Conservation (phyloP, 257 asterid genomes). For the Plantago ovata region DNA sequence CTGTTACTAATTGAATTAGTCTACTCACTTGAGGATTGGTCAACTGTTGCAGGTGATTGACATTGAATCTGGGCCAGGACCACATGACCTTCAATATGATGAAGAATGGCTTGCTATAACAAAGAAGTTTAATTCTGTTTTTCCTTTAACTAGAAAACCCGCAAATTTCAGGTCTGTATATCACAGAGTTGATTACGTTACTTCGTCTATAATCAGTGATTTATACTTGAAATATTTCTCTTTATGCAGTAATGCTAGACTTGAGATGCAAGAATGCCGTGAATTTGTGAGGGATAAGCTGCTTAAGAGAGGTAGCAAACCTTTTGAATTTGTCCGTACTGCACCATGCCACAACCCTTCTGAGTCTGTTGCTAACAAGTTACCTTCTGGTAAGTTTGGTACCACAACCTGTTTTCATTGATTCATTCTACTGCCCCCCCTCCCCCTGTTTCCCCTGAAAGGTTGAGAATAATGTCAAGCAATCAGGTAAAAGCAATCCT, state of each 20-base stretch:
- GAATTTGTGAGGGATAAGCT: constrained; percentile 56
- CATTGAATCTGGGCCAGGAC: constrained; percentile 76
- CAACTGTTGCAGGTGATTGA: constrained; percentile 55
- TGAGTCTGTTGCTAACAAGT: constrained; percentile 28
- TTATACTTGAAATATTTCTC: constrained; percentile 17
- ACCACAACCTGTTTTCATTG: no score
- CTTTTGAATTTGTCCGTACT: constrained; percentile 69
- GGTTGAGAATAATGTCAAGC: no score
- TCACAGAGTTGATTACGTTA: constrained; percentile 9
- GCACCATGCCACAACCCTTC: constrained; percentile 61
- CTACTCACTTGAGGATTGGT: constrained; percentile 18
- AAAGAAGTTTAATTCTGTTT: constrained; percentile 57
- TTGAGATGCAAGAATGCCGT: constrained; percentile 52
- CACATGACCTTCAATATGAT: constrained; percentile 74
- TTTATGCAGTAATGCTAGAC: constrained; percentile 50
- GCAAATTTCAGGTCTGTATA: constrained; percentile 51
- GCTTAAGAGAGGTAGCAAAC: constrained; percentile 54
- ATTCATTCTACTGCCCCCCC: no score
- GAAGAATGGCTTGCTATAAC: constrained; percentile 99
- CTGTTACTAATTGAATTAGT: constrained; percentile 15
- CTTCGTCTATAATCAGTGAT: constrained; percentile 7
- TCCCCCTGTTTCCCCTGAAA: no score
- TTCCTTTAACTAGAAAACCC: constrained; percentile 56
- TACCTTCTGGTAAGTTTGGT: constrained; percentile 48
- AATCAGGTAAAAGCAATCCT: no score